Base-by-base conservation (phyloP, 768 basidiomycete genomes). In the Mycena indigotica region DNA sequence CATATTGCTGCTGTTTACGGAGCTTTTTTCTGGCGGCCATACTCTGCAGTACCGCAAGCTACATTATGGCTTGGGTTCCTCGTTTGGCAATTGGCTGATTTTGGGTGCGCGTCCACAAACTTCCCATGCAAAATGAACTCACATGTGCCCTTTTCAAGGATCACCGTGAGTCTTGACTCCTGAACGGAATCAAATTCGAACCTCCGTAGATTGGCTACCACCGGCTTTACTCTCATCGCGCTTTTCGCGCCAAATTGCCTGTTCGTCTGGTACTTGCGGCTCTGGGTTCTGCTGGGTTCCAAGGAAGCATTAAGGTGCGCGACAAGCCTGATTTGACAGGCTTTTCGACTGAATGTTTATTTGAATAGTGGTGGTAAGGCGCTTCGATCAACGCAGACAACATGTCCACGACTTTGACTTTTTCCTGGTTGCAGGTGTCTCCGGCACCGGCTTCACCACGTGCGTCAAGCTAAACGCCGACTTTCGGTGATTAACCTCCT, bases 381-480 rank as follows among this genome's bases (percentile, higher is more conserved):
- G 28, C 13, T 19, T 28, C 10, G 45, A 25, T 48, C 28, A 57
- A 38, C 39, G n/a, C 46, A 28, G 32, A 15, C 28, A 15, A 41
- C 32, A 28, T 19, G 26, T 26, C 19, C 19, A n/a, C 17, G 25
- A 26, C 41, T 30, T 24, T 24, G 25, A 23, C 26, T 38, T 44
- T 35, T 29, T 21, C 28, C 40, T 28, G n/a, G n/a, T 28, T 41
- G 23, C 26, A 85, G 85, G 87, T 86, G 84, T 70, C 76, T 91
- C 32, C 75, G 89, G 59, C 89, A 91, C 73, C 77, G 88, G 49
- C 71, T 91, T 50, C 89, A 91, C 67, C 90, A 93, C 75, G 85
- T 85, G 70, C 23, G 84, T 68, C 28, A n/a, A 5, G 8, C 8
- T 16, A 44, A 38, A 49, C 48, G 44, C 35, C 38, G 45, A 60